Conservation (phyloP, 768 basidiomycete species). For the Coprinopsis cinerea region DNA sequence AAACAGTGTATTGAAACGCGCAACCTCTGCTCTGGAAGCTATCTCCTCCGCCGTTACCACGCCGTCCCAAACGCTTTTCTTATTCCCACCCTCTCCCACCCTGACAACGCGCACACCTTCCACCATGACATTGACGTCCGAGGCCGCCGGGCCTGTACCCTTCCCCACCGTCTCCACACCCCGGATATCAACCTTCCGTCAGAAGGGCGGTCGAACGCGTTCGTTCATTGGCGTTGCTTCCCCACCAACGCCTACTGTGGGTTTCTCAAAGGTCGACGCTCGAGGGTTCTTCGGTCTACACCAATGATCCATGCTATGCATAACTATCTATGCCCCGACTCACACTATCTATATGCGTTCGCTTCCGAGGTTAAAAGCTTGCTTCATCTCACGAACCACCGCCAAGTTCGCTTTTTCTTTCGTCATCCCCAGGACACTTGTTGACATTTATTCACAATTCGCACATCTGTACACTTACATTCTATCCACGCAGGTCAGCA, state of each 20-base stretch:
- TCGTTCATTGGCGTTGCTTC: constrained; percentile 70
- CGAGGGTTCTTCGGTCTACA: constrained; percentile 69
- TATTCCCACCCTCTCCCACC: constrained; percentile 76
- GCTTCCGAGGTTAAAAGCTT: too few relatives aligned
- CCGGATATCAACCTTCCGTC: constrained; percentile 61
- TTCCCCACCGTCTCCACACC: constrained; percentile 62
- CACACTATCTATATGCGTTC: too few relatives aligned
- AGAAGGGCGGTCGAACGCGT: constrained; percentile 53
- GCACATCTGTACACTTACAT: too few relatives aligned
- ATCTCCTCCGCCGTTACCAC: constrained; percentile 32
- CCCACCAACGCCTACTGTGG: constrained; percentile 71
- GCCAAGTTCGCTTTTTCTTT: too few relatives aligned
- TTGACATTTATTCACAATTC: too few relatives aligned
- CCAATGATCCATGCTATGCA: too few relatives aligned
- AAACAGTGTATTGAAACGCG: constrained; percentile 28
- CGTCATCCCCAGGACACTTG: too few relatives aligned
- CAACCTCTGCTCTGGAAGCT: constrained; percentile 21
- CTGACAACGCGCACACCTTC: constrained; percentile 62
- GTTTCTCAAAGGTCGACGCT: constrained; percentile 78
- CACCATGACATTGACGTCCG: constrained; percentile 77
- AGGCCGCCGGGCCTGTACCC: constrained; percentile 33
- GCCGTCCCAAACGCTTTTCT: constrained; percentile 80
- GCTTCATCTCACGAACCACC: background rate
- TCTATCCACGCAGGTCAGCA: too few relatives aligned
- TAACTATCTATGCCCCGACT: too few relatives aligned